Evolutionary conservation across 164 flowering plant species (phyloP), one percentile per base, ranked within the genome.

Genomic region (Cinnamomum chago): DNA sequence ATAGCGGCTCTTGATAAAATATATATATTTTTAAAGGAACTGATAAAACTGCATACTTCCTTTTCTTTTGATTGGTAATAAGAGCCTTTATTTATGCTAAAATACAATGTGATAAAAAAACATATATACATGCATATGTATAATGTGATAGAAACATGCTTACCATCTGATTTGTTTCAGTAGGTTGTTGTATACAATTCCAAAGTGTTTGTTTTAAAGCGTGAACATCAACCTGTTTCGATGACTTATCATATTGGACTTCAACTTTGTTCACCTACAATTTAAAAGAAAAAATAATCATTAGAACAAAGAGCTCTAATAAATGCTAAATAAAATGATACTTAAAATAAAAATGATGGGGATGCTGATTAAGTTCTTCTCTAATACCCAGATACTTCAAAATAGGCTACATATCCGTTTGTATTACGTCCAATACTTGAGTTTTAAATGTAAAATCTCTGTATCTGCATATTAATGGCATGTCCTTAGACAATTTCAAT

Each of bases 141-240:
- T 17, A 58, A 58, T 58, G 62, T 17, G 22, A 58, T n/a, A 18
- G 14, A 22, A 73, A 64, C 20, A 12, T 14, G 40, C 82, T 72
- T 76, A 92, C 93, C 86, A 50, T 74, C 71, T 72, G 73, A 68
- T 77, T 40, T 28, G 40, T 33, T 77, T 75, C 70, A 69, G 78
- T 70, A 70, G 88, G 80, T 22, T 83, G 85, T 77, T 84, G 89
- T 50, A 93, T 74, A 66, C 86, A 85, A 67, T 76, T 82, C 99
- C 99, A 93, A 50, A 95, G 89, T 50, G 93, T 90, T 80, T 84
- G 91, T 79, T 95, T 95, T 70, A 95, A 81, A 30, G 82, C 88
- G 73, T 95, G 99, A 72, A 95, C 99, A 71, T 95, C 98, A 75
- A 95, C 97, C 86, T 93, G 98, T 75, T 93, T 95, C 5, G 99